Evolutionary conservation across 73 alveolate genomes (phyloP).

Genomic region (Paramecium tetraurelia): DNA sequence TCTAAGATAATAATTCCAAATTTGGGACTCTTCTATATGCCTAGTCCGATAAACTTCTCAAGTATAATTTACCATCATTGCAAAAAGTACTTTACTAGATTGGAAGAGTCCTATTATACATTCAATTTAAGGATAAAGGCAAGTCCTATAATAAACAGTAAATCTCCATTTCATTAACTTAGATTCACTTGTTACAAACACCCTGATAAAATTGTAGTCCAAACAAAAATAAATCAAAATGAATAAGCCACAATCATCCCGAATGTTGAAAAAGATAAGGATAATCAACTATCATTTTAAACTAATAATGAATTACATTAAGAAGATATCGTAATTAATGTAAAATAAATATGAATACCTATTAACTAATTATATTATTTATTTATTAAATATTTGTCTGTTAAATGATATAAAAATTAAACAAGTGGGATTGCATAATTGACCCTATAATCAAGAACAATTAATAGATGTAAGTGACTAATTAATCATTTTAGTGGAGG

Average conservation of each 20-base stretch:
- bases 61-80: neutral
- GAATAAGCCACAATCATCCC: constrained; percentile 30
- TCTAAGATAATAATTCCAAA: constrained; percentile 77
- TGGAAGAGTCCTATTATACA: constrained; percentile 21
- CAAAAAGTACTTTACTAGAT: neutral
- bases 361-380: neutral
- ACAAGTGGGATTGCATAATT: constrained; percentile 52
- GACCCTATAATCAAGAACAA: constrained; percentile 35
- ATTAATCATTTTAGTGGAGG: constrained; percentile 11
- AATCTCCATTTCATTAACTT: neutral
- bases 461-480: neutral
- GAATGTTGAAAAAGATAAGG: neutral
- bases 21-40: constrained; percentile 85
- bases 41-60: neutral
- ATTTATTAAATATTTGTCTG: constrained; percentile 50
- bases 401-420: constrained; percentile 29
- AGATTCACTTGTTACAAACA: constrained; percentile 49
- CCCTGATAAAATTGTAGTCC: neutral
- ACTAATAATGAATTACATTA: constrained; percentile 24
- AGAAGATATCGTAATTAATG: constrained; percentile 21
- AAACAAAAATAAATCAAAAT: neutral
- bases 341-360: neutral
- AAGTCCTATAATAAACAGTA: constrained; percentile 24
- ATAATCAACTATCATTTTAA: neutral
- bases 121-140: constrained; percentile 42